These are phyloP conservation scores for Effrenium voratum DNA, from an alignment of 73 alveolate species.

Conservation along the genomic window DNA sequence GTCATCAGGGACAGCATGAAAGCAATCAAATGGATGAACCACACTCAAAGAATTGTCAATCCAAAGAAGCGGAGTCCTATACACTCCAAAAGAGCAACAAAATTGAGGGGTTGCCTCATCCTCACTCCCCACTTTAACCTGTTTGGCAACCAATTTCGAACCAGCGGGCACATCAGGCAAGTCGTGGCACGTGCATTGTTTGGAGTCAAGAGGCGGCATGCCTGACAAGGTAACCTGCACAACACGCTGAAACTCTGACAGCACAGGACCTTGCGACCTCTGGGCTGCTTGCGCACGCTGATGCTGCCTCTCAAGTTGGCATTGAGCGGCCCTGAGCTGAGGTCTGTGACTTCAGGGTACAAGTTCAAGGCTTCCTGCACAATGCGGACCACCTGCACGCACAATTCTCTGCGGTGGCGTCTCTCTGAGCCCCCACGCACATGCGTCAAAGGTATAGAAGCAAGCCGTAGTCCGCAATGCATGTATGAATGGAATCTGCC, in stretches of 20 bases:
- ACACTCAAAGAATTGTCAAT: neutral
- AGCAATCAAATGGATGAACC: neutral
- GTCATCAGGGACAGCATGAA: neutral
- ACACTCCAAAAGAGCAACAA: neutral
- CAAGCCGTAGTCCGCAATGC: too few species aligned
- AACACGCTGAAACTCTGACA: neutral
- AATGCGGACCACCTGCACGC: neutral
- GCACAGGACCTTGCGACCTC: neutral
- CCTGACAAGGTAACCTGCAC: neutral
- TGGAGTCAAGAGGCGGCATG: neutral
- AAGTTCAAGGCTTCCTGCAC: neutral
- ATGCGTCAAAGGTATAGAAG: too few species aligned
- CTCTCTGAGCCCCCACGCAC: too few species aligned
- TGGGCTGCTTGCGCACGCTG: neutral
- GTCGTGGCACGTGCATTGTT: neutral
- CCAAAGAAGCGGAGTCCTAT: neutral
- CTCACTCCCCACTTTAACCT: neutral
- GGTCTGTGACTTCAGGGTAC: neutral
- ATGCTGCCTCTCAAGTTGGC: neutral
- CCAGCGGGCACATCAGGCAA: neutral
- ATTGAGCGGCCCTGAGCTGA: neutral
- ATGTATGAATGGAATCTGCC: too few species aligned
- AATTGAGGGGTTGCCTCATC: neutral
- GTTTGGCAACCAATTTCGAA: neutral
- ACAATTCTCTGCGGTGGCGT: neutral